Percentiles rank a stretch among this genome's conserved stretches.
Conservation (phyloP, 768 basidiomycete species). For the Suillus alpinus region DNA sequence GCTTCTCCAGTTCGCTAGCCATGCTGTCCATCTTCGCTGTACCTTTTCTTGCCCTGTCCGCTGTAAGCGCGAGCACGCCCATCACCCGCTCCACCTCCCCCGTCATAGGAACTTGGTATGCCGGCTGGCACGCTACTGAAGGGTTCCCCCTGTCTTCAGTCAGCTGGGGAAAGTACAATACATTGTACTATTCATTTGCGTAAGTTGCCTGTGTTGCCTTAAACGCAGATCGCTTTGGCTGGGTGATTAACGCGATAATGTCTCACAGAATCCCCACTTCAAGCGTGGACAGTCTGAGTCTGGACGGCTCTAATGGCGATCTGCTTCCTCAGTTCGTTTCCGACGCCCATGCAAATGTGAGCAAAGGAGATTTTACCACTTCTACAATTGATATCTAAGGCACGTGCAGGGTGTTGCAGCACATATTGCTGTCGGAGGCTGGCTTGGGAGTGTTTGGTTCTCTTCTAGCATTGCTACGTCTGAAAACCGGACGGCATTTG, state of each 20-base stretch:
- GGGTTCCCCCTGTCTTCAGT: conserved; percentile 42
- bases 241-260: not conserved
- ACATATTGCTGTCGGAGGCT: conserved; percentile 55
- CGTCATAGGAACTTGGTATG: conserved; percentile 44
- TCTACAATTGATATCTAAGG: not conserved
- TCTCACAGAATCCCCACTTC: conserved; percentile 3
- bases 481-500: conserved; percentile 53
- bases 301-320: not conserved
- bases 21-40: not conserved
- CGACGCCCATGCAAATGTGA: conserved; percentile 2
- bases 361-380: not conserved
- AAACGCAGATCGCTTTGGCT: not conserved
- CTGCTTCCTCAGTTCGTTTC: conserved; percentile 6
- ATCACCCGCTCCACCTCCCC: not conserved
- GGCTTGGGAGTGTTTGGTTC: conserved; percentile 57
- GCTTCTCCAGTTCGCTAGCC: not conserved
- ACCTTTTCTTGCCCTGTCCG: not conserved
- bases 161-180: conserved; percentile 49
- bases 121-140: conserved; percentile 28
- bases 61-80: not conserved
- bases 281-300: not conserved
- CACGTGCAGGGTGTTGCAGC: conserved; percentile 46
- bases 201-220: conserved; percentile 21
- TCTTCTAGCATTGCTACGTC: conserved; percentile 48
- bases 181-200: conserved; percentile 62